Evolutionary conservation across 495 filamentous ascomycete genomes (phyloP).

Genomic region (Aspergillus saccharolyticus): DNA sequence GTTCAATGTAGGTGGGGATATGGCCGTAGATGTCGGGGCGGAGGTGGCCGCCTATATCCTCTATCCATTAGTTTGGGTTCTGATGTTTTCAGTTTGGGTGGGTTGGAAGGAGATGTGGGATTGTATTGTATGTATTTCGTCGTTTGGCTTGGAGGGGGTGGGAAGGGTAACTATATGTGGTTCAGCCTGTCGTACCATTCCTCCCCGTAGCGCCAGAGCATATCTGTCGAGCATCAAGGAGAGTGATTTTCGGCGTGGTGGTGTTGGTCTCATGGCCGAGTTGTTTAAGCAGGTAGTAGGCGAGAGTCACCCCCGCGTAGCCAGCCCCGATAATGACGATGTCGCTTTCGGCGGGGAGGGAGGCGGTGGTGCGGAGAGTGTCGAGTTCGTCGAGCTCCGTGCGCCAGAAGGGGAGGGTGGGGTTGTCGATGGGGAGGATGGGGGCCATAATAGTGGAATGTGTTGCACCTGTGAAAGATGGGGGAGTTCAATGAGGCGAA

Average conservation of each 20-base stretch:
- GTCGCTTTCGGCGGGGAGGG: slow-evolving; percentile 48
- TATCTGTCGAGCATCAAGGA: slow-evolving; percentile 38
- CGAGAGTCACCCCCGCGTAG: slow-evolving; percentile 59
- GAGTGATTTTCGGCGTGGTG: slow-evolving; percentile 21
- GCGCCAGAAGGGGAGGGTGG: slow-evolving; percentile 68
- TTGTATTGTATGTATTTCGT: no score
- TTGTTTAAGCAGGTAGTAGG: slow-evolving; percentile 53
- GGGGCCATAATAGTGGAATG: no score
- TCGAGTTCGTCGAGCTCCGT: slow-evolving; percentile 48
- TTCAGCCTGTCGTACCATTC: slow-evolving; percentile 30
- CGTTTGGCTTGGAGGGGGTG: no score
- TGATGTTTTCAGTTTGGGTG: neutral
- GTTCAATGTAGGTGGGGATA: slow-evolving; percentile 24
- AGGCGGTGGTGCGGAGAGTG: slow-evolving; percentile 42
- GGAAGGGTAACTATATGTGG: no score
- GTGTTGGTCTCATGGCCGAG: slow-evolving; percentile 8
- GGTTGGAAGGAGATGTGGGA: neutral
- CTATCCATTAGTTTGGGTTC: neutral
- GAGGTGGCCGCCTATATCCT: slow-evolving; percentile 30
- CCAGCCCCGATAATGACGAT: slow-evolving; percentile 69
- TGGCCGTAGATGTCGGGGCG: slow-evolving; percentile 32
- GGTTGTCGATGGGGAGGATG: slow-evolving; percentile 33
- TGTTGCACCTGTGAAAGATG: neutral
- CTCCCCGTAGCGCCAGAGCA: slow-evolving; percentile 43
- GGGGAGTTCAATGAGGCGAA: no score